Conservation (phyloP, 176 grass and related monocot genomes). For the Musa itinerans region DNA sequence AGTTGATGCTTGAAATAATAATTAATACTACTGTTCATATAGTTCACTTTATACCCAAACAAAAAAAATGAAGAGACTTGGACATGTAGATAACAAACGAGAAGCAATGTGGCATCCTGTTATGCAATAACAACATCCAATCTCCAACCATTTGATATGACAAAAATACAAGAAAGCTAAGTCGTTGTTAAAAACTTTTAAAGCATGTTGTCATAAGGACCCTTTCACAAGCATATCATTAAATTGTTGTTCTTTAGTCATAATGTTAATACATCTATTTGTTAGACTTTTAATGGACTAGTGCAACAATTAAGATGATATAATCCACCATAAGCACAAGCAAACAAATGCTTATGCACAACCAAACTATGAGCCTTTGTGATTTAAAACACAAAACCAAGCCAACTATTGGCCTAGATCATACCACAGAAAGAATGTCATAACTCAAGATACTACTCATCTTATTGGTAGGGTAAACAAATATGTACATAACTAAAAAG, state of each 20-base stretch:
- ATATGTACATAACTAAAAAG: neutral
- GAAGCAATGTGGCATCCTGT: neutral
- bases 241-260: no score
- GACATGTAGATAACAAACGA: neutral
- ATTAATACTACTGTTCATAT: neutral
- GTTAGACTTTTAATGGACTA: no score
- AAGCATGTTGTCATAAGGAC: no score
- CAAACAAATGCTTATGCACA: neutral
- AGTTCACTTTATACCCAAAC: neutral
- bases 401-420: neutral
- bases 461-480: neutral
- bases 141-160: no score
- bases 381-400: neutral
- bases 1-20: neutral
- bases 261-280: no score
- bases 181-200: no score
- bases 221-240: no score
- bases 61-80: neutral
- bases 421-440: neutral
- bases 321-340: no score
- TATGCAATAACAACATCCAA: no score
- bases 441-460: neutral
- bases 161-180: no score
- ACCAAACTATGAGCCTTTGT: neutral
- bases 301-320: no score